Evolutionary conservation across 805 yeast genomes (phyloP).

Genomic region (Wickerhamiella sergipiensis): DNA sequence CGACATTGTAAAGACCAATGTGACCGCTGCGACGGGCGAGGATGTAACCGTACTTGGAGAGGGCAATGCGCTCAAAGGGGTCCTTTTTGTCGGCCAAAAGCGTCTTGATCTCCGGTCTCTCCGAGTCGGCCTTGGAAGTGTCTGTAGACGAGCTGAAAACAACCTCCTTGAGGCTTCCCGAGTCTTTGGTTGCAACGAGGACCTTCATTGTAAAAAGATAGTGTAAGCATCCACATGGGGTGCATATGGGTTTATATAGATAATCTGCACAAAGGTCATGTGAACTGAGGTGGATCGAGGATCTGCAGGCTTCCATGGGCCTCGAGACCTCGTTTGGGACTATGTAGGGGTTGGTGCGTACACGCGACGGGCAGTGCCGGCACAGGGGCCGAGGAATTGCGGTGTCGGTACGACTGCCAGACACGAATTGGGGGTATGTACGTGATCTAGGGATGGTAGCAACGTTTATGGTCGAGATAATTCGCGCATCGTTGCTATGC

Average conservation of each 20-base stretch:
- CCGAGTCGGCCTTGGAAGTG: constrained; percentile 55
- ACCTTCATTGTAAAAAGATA: constrained; percentile 31
- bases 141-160: constrained; percentile 58
- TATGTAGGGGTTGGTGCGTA: neutral
- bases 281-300: neutral
- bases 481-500: neutral
- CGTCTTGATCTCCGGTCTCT: constrained; percentile 45
- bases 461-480: neutral
- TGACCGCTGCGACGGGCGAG: constrained; percentile 20
- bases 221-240: neutral
- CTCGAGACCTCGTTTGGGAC: neutral
- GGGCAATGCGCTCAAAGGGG: constrained; percentile 10
- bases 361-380: neutral
- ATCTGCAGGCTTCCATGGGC: neutral
- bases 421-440: too few species aligned
- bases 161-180: constrained; percentile 42
- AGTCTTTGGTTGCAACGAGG: constrained; percentile 37
- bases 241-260: neutral
- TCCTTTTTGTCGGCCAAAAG: constrained; percentile 26
- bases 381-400: neutral
- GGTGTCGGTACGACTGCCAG: neutral
- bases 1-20: constrained; percentile 12
- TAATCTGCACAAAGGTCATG: neutral
- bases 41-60: constrained; percentile 8
- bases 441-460: neutral